These are phyloP conservation scores for Notholithocarpus densiflorus DNA, from an alignment of 306 rosid species.

Conservation along the genomic window DNA sequence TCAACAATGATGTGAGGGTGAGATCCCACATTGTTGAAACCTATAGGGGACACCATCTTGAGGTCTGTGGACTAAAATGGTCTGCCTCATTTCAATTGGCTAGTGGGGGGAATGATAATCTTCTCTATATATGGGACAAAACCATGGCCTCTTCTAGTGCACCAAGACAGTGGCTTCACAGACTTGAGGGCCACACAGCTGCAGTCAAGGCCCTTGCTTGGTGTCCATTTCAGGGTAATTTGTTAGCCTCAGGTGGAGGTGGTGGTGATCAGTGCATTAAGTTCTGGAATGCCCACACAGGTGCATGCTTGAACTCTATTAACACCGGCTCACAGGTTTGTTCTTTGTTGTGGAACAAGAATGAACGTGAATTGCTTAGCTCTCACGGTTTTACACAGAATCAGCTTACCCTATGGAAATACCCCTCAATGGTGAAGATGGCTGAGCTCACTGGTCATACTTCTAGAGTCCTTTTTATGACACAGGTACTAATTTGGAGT, in stretches of 20 bases:
- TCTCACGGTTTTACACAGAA: constrained; percentile 72
- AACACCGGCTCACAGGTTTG: constrained; percentile 28
- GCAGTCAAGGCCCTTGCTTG: constrained; percentile 83
- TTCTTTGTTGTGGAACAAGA: constrained; percentile 70
- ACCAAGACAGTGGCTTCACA: constrained; percentile 69
- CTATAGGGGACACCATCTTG: constrained; percentile 70
- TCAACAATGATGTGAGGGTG: no score
- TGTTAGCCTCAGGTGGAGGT: constrained; percentile 75
- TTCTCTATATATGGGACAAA: constrained; percentile 76
- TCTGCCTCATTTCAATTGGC: no score
- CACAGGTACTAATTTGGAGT: not conserved
- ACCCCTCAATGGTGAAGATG: constrained; percentile 75
- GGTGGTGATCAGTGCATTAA: constrained; percentile 64
- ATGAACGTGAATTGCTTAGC: constrained; percentile 84
- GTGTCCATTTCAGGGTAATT: constrained; percentile 79
- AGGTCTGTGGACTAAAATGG: constrained; percentile 76
- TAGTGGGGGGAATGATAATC: no score
- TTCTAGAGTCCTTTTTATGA: constrained; percentile 70
- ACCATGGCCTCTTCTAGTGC: constrained; percentile 53
- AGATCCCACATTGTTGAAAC: constrained; percentile 65
- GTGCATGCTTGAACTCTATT: constrained; percentile 69
- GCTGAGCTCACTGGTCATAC: constrained; percentile 75
- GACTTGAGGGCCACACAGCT: constrained; percentile 64
- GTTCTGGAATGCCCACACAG: constrained; percentile 64
- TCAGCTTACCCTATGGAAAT: constrained; percentile 75